These are phyloP conservation scores for Plasmodium vivax DNA, from an alignment of 169 alveolate genomes.

Conservation along the genomic window DNA sequence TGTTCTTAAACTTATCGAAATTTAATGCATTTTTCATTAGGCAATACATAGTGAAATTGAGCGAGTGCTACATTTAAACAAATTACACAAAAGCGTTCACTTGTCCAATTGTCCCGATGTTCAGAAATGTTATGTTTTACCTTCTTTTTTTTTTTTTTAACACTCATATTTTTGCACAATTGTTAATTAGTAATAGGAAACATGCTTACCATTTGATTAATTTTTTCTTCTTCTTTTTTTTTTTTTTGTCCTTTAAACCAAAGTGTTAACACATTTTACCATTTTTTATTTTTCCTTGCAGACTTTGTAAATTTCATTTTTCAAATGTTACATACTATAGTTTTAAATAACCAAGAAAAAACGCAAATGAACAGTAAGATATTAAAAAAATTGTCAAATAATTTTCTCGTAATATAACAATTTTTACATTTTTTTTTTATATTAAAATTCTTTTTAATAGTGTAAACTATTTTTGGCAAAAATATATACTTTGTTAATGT, in stretches of 20 bases:
- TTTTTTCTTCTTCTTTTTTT: not conserved
- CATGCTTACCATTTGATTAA: not conserved
- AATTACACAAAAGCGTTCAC: not conserved
- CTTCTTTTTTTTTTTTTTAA: not conserved
- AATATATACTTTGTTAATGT: conserved; percentile 3
- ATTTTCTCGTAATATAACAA: not conserved
- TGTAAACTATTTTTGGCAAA: conserved; percentile 17
- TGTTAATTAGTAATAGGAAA: conserved; percentile 2
- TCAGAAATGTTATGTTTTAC: not conserved
- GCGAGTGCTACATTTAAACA: conserved; percentile 9
- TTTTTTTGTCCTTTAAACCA: conserved; percentile 13
- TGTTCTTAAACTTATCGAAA: conserved; percentile 60
- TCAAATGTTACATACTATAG: not conserved
- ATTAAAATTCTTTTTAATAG: not conserved
- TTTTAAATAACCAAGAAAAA: conserved; percentile 11
- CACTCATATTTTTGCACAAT: conserved; percentile 4
- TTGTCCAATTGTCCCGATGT: not conserved
- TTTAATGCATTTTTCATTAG: conserved; percentile 69
- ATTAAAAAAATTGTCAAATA: not conserved
- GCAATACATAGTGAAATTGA: conserved; percentile 44
- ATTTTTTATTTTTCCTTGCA: conserved; percentile 15
- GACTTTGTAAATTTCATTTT: not conserved
- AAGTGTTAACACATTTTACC: conserved; percentile 11
- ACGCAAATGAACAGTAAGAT: not conserved
- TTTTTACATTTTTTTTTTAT: not conserved